These are phyloP conservation scores for Macrotyloma uniflorum DNA, from an alignment of 306 rosid genomes.

Conservation along the genomic window DNA sequence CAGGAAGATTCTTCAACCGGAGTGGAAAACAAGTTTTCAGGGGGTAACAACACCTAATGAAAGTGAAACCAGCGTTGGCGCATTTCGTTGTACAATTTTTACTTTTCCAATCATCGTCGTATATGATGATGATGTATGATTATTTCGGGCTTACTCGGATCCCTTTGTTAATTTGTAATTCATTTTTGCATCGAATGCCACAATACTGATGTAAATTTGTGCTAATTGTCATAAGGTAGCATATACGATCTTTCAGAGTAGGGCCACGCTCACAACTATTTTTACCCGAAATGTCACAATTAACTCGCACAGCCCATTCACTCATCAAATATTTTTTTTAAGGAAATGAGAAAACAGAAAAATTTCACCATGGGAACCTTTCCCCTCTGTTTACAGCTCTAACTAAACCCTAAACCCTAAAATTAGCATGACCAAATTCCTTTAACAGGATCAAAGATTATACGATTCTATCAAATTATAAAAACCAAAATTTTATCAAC, in stretches of 20 bases:
- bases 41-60: constrained; percentile 24
- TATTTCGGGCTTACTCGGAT: constrained; percentile 37
- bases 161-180: constrained; percentile 32
- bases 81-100: constrained; percentile 28
- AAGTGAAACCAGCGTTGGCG: constrained; percentile 20
- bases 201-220: constrained; percentile 42
- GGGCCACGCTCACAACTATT: neutral
- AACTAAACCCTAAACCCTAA: no score
- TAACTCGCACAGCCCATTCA: neutral
- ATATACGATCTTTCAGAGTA: constrained; percentile 14
- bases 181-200: constrained; percentile 36
- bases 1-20: constrained; percentile 50
- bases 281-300: constrained; percentile 7
- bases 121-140: constrained; percentile 36
- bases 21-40: constrained; percentile 29
- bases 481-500: neutral
- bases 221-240: constrained; percentile 40
- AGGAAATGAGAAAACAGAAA: neutral
- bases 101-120: constrained; percentile 7
- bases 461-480: neutral
- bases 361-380: neutral
- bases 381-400: neutral
- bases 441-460: neutral
- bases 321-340: no score
- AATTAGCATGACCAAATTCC: neutral